These are phyloP conservation scores for Cadophora malorum DNA, from an alignment of 2,329 filamentous ascomycete genomes.

Conservation along the genomic window DNA sequence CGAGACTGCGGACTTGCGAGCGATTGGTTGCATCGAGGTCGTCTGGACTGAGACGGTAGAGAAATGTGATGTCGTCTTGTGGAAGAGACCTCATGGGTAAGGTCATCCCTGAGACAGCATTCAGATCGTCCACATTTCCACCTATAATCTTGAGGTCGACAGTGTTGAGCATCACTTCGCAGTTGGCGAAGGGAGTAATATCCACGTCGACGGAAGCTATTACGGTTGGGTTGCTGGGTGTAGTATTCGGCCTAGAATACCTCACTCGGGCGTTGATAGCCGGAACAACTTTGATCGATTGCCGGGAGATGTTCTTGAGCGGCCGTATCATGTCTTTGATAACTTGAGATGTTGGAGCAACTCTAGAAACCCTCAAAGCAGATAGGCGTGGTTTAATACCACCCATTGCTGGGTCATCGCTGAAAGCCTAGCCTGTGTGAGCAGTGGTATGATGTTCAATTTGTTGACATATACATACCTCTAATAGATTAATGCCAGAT, in stretches of 20 bases:
- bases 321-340: conserved; percentile 66
- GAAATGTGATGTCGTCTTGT: conserved; percentile 76
- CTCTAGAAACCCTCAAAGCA: conserved; percentile 75
- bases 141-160: conserved; percentile 64
- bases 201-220: conserved; percentile 77
- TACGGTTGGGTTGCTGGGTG: conserved; percentile 61
- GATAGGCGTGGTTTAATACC: conserved; percentile 70
- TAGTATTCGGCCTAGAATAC: conserved; percentile 69
- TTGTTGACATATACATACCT: conserved; percentile 45
- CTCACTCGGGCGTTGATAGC: conserved; percentile 75
- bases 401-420: conserved; percentile 66
- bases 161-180: conserved; percentile 65
- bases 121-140: conserved; percentile 64
- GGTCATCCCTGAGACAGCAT: conserved; percentile 53
- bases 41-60: conserved; percentile 69
- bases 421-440: conserved; percentile 57
- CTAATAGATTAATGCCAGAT: conserved; percentile 77
- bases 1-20: conserved; percentile 58
- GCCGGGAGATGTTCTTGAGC: conserved; percentile 67
- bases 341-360: conserved; percentile 69
- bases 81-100: conserved; percentile 68
- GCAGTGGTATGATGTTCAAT: background rate
- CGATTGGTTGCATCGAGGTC: conserved; percentile 48
- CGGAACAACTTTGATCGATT: conserved; percentile 69
- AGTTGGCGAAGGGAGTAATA: conserved; percentile 73